These are phyloP conservation scores for Diaporthe aspalathi DNA, from an alignment of 2,329 filamentous ascomycete species.

Conservation along the genomic window DNA sequence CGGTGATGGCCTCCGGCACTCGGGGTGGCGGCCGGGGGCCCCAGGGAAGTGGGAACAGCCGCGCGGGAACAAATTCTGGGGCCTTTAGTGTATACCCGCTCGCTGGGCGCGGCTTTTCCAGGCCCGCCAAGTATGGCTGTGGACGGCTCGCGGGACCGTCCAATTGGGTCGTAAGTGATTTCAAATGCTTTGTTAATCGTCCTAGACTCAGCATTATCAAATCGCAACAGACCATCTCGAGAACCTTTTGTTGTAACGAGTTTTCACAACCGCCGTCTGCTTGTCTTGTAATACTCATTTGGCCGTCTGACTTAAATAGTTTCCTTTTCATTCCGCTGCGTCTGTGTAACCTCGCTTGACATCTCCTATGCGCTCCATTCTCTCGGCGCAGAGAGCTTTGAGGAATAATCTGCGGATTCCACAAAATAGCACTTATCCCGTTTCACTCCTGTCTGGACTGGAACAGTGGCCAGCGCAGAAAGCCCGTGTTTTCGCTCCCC, in stretches of 20 bases:
- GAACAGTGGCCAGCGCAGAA: neutral
- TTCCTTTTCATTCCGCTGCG: neutral
- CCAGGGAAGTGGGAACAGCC: slow-evolving; percentile 2
- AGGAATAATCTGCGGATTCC: neutral
- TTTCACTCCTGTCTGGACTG: neutral
- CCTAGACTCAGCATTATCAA: slow-evolving; percentile 29
- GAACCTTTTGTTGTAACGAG: neutral
- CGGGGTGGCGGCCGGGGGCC: too few relatives aligned
- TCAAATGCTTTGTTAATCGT: slow-evolving; percentile 36
- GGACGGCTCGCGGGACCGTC: neutral
- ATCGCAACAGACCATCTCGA: neutral
- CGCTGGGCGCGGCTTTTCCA: too few relatives aligned
- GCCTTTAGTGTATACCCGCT: too few relatives aligned
- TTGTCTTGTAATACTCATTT: neutral
- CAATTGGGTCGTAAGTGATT: slow-evolving; percentile 36
- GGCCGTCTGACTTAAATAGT: neutral
- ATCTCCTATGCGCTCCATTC: slow-evolving; percentile 6
- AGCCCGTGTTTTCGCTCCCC: neutral
- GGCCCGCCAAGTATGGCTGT: slow-evolving; percentile 2
- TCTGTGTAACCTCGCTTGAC: neutral
- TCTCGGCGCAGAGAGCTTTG: slow-evolving; percentile 19
- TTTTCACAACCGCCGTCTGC: neutral
- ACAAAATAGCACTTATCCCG: neutral
- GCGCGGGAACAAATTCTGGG: slow-evolving; percentile 19
- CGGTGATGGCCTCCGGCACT: too few relatives aligned